Conservation (phyloP, 1,284 basidiomycete genomes). For the Irpex sp. region DNA sequence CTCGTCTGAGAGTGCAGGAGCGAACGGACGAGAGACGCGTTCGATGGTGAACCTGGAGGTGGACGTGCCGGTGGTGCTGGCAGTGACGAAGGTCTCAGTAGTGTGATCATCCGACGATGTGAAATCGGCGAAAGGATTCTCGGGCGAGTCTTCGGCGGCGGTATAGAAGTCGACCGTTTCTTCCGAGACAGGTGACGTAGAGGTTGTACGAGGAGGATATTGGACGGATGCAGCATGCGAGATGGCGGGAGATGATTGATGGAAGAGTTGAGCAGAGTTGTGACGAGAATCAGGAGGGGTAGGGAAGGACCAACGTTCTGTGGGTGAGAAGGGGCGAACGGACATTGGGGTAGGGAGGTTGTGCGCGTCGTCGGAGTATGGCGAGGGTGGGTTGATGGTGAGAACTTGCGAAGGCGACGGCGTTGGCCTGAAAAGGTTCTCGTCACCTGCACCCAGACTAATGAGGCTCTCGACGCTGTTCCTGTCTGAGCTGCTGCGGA, state of each 20-base stretch:
- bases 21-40: conserved; percentile 48
- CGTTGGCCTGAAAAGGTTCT: background rate
- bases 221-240: background rate
- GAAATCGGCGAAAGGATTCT: conserved; percentile 12
- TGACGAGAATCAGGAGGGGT: conserved; percentile 10
- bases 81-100: conserved; percentile 18
- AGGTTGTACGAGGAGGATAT: background rate
- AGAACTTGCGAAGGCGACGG: background rate
- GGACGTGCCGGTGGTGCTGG: conserved; percentile 14
- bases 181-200: conserved; percentile 3
- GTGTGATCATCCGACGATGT: conserved; percentile 7
- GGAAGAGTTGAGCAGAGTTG: background rate
- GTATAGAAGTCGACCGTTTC: conserved; percentile 13
- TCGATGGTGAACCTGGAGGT: conserved; percentile 35
- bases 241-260: background rate
- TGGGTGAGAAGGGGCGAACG: conserved; percentile 57
- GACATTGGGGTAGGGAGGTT: conserved; percentile 39
- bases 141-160: conserved; percentile 3
- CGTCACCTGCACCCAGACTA: background rate
- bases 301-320: conserved; percentile 62
- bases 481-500: conserved; percentile 4
- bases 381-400: conserved; percentile 1
- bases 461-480: background rate
- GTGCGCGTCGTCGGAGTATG: background rate
- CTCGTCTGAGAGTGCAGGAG: conserved; percentile 55